These are phyloP conservation scores for Stagonosporopsis cucurbitacearum DNA, from an alignment of 2,329 filamentous ascomycete genomes.

Conservation along the genomic window DNA sequence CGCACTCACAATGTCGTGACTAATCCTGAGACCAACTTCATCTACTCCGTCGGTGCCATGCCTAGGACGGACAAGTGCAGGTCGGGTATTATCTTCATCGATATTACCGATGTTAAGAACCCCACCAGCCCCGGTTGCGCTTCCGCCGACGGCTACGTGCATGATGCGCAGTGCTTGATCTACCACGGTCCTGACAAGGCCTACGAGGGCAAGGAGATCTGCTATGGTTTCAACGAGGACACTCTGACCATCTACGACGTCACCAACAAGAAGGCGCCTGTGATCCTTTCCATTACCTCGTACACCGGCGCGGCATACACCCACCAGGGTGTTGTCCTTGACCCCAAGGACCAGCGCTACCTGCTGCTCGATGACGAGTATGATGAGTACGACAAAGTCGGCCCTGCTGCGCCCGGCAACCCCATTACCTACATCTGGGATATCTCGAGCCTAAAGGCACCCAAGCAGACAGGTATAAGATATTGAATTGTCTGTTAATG, in stretches of 20 bases:
- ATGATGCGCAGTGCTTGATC: conserved; percentile 66
- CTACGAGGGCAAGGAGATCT: conserved; percentile 60
- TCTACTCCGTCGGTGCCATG: conserved; percentile 47
- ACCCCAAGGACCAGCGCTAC: conserved; percentile 44
- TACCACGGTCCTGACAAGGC: conserved; percentile 60
- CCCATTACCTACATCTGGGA: conserved; percentile 52
- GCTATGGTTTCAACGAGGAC: conserved; percentile 65
- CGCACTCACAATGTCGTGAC: conserved; percentile 50
- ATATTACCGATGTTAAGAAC: conserved; percentile 61
- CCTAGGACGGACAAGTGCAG: conserved; percentile 52
- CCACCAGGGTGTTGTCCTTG: conserved; percentile 64
- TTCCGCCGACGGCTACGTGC: conserved; percentile 64
- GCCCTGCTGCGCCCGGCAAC: conserved; percentile 42
- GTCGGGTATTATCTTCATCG: conserved; percentile 65
- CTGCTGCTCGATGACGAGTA: conserved; percentile 51
- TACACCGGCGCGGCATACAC: conserved; percentile 66
- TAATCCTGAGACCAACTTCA: conserved; percentile 47
- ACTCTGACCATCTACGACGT: conserved; percentile 61
- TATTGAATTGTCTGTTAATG: not conserved
- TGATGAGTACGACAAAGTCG: conserved; percentile 48
- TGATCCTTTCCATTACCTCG: conserved; percentile 60
- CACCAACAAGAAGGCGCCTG: conserved; percentile 55
- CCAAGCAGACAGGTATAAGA: conserved; percentile 48
- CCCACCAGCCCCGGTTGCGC: conserved; percentile 62
- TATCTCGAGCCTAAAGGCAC: conserved; percentile 41